Conservation (phyloP, 2,329 filamentous ascomycete genomes). For the Didymella pinodella region DNA sequence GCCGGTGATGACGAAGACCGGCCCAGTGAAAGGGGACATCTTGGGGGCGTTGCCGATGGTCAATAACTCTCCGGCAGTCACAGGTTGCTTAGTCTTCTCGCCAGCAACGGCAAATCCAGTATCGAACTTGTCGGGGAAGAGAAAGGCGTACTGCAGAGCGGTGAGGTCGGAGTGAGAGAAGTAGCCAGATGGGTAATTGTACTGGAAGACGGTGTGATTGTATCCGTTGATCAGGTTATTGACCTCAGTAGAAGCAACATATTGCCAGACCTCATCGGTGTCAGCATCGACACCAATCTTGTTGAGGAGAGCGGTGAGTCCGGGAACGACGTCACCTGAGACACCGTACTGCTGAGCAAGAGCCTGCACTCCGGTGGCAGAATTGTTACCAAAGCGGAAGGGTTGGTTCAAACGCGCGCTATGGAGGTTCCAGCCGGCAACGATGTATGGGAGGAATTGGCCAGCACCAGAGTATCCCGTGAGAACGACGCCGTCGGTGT, state of each 20-base stretch:
- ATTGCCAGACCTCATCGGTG: constrained; percentile 38
- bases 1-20: constrained; percentile 68
- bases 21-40: constrained; percentile 57
- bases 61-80: constrained; percentile 66
- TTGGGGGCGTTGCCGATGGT: constrained; percentile 58
- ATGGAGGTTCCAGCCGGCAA: constrained; percentile 58
- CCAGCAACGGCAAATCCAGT: constrained; percentile 59
- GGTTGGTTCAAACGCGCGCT: constrained; percentile 55
- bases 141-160: constrained; percentile 61
- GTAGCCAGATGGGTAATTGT: constrained; percentile 60
- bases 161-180: constrained; percentile 57
- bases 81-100: constrained; percentile 62
- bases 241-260: constrained; percentile 42
- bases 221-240: constrained; percentile 41
- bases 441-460: constrained; percentile 55
- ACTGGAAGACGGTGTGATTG: constrained; percentile 35
- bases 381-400: constrained; percentile 50
- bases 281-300: constrained; percentile 25
- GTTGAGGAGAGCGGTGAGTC: constrained; percentile 30
- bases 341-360: constrained; percentile 25
- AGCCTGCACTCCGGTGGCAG: constrained; percentile 22
- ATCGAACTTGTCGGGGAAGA: constrained; percentile 63
- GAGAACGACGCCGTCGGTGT: constrained; percentile 66
- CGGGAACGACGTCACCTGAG: constrained; percentile 22
- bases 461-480: constrained; percentile 65